Evolutionary conservation across 495 filamentous ascomycete genomes (phyloP).

Genomic region (Rhypophila decipiens): DNA sequence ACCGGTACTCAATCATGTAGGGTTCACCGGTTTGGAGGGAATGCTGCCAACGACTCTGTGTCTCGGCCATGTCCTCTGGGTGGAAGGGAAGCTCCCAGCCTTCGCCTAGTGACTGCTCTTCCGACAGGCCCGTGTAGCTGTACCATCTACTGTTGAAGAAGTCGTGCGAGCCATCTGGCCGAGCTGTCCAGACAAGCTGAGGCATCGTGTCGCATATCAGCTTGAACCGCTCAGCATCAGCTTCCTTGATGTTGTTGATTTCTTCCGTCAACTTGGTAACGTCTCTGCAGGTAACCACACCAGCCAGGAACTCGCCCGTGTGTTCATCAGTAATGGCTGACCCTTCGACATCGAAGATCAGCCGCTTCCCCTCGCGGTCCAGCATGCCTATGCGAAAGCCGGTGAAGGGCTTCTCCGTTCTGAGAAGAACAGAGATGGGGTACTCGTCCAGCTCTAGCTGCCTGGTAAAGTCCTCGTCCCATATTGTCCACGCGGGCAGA

Average conservation of each 20-base stretch:
- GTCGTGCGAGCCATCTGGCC: constrained; percentile 52
- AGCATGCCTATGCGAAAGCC: constrained; percentile 54
- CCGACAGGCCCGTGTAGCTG: constrained; percentile 59
- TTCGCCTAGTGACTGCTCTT: constrained; percentile 39
- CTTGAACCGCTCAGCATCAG: constrained; percentile 60
- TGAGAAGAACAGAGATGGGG: constrained; percentile 53
- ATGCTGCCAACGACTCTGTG: constrained; percentile 46
- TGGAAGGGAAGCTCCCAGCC: constrained; percentile 40
- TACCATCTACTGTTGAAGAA: constrained; percentile 67
- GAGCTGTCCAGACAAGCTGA: constrained; percentile 62
- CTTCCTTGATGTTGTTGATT: constrained; percentile 53
- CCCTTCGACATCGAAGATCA: constrained; percentile 54
- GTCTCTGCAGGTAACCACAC: constrained; percentile 57
- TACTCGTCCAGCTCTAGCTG: constrained; percentile 49
- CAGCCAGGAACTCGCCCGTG: constrained; percentile 62
- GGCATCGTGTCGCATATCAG: constrained; percentile 66
- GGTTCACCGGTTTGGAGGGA: constrained; percentile 57
- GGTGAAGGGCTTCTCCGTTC: constrained; percentile 48
- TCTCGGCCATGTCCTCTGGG: constrained; percentile 51
- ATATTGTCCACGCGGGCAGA: constrained; percentile 48
- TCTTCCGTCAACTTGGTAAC: constrained; percentile 54
- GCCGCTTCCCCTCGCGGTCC: constrained; percentile 35
- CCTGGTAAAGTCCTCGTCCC: constrained; percentile 55
- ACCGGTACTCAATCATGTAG: constrained; percentile 63
- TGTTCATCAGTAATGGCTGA: constrained; percentile 50